These are phyloP conservation scores for Alternaria ethzedia DNA, from an alignment of 2,329 filamentous ascomycete species.

Conservation along the genomic window DNA sequence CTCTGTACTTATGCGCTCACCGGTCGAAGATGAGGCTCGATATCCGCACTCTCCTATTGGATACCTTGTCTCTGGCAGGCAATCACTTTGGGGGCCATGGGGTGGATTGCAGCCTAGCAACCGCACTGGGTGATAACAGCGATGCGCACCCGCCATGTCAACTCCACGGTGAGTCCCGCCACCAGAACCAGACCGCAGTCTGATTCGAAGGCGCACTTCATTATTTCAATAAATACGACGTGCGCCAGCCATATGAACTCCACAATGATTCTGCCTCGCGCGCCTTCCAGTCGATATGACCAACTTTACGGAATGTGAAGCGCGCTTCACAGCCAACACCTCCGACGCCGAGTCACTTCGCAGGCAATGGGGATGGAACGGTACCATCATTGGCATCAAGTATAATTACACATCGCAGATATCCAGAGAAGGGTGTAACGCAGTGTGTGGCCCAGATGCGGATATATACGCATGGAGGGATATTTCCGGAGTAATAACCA, in stretches of 20 bases:
- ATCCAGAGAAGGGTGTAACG: slow-evolving; percentile 39
- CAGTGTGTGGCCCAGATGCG: slow-evolving; percentile 41
- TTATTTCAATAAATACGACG: neutral
- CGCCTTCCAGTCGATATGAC: neutral
- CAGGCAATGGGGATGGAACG: slow-evolving; percentile 24
- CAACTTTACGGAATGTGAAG: neutral
- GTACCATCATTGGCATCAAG: slow-evolving; percentile 18
- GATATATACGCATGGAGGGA: slow-evolving; percentile 45
- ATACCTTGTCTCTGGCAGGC: neutral
- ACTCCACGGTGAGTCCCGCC: neutral
- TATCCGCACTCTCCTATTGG: neutral
- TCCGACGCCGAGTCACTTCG: slow-evolving; percentile 11
- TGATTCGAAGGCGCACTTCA: neutral
- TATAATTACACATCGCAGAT: slow-evolving; percentile 34
- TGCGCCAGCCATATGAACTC: neutral
- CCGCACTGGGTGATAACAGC: neutral
- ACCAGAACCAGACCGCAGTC: neutral
- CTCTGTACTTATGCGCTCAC: neutral
- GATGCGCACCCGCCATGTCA: neutral
- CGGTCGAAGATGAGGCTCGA: neutral
- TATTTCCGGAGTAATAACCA: slow-evolving; percentile 46
- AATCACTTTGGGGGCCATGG: neutral
- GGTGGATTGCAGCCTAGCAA: neutral
- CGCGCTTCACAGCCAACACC: slow-evolving; percentile 5
- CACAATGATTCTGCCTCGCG: neutral